A percentile compares a stretch with the other conserved stretches of the same genome.
Conservation (phyloP, 345 rosid genomes). For the Zanthoxylum bungeanum region DNA sequence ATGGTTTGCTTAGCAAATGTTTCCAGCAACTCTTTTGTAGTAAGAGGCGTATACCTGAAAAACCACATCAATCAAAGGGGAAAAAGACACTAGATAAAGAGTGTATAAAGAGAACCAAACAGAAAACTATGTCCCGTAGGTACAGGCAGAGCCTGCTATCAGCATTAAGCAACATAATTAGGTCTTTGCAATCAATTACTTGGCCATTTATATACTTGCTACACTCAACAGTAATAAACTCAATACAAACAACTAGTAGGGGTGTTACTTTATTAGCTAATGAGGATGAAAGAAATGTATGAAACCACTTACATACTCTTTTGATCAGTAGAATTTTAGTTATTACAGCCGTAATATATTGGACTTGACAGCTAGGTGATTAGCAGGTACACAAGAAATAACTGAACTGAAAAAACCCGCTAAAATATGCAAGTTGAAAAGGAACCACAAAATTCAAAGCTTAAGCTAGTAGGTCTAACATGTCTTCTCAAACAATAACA, state of each 20-base stretch:
- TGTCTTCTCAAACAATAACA: too few species aligned
- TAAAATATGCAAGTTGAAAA: too few species aligned
- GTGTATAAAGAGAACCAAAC: conserved; percentile 1
- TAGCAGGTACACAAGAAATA: too few species aligned
- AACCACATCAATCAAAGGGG: conserved; percentile 7
- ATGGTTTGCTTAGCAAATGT: conserved; percentile 64
- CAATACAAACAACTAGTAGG: not conserved
- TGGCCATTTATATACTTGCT: not conserved
- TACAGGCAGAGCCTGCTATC: not conserved
- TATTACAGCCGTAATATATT: too few species aligned
- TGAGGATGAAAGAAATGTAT: not conserved
- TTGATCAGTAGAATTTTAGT: not conserved
- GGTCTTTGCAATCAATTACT: not conserved
- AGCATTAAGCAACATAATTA: not conserved
- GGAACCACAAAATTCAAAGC: too few species aligned
- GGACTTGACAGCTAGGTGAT: too few species aligned
- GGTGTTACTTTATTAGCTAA: not conserved
- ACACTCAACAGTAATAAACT: not conserved
- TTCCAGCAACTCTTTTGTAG: conserved; percentile 77
- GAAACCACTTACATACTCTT: too few species aligned
- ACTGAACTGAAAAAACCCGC: too few species aligned
- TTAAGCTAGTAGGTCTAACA: too few species aligned
- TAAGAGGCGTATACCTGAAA: conserved; percentile 75
- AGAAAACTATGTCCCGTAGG: not conserved
- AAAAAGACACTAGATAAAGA: conserved; percentile 6